These are phyloP conservation scores for Mariannaea elegans DNA, from an alignment of 2,329 filamentous ascomycete species.

Conservation along the genomic window DNA sequence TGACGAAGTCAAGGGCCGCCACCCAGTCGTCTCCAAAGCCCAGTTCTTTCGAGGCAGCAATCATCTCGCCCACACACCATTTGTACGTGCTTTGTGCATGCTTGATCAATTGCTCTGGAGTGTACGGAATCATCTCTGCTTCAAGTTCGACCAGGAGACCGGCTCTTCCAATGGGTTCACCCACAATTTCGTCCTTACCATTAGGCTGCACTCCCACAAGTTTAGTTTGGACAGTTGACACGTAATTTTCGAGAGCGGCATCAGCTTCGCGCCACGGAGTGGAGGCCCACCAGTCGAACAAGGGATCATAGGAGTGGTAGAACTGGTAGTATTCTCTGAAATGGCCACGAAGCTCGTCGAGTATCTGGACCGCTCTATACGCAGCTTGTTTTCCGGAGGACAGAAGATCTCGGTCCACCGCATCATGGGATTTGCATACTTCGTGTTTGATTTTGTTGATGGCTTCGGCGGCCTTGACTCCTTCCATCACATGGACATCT, in stretches of 20 bases:
- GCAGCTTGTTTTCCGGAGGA: constrained; percentile 53
- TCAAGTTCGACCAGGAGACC: constrained; percentile 61
- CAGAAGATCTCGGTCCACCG: constrained; percentile 47
- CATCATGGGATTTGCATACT: constrained; percentile 44
- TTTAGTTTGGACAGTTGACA: constrained; percentile 49
- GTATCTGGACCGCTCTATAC: constrained; percentile 55
- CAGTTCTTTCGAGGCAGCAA: constrained; percentile 57
- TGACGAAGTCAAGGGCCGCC: constrained; percentile 63
- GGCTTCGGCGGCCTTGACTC: constrained; percentile 52
- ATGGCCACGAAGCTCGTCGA: constrained; percentile 50
- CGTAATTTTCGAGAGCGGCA: constrained; percentile 46
- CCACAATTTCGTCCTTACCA: constrained; percentile 61
- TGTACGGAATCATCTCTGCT: constrained; percentile 66
- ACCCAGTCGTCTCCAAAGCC: constrained; percentile 60
- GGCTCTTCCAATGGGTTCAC: constrained; percentile 63
- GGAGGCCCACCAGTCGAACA: constrained; percentile 65
- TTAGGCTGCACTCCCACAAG: constrained; percentile 55
- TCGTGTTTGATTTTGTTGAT: constrained; percentile 48
- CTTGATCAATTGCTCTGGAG: constrained; percentile 62
- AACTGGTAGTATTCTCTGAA: constrained; percentile 59
- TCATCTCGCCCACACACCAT: constrained; percentile 67
- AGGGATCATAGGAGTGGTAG: constrained; percentile 63
- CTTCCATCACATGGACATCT: constrained; percentile 52
- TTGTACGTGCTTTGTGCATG: constrained; percentile 61
- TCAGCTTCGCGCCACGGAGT: constrained; percentile 54